phyloP scores from a whole-genome alignment of 2,329 filamentous ascomycete species.

The Falciphora oryzae region DNA sequence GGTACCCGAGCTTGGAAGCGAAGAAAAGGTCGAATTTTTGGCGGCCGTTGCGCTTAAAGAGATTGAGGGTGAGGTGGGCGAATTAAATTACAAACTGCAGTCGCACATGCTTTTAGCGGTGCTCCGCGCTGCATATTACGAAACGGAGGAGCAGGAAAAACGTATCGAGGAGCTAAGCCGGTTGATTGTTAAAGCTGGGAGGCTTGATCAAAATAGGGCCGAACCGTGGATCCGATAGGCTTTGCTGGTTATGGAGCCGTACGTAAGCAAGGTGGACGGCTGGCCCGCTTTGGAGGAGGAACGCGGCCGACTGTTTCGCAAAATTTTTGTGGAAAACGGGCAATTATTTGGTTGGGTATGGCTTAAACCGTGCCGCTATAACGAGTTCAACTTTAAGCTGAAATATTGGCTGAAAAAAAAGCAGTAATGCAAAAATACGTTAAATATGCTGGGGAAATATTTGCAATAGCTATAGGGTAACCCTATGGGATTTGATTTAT shows the following conservation, averaged over 20 bases:
- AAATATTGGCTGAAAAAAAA: too few relatives aligned
- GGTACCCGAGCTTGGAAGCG: background rate
- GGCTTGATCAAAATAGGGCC: background rate
- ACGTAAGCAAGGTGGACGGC: background rate
- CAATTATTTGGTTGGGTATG: background rate
- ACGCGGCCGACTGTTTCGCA: background rate
- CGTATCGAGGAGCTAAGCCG: background rate
- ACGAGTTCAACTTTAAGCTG: background rate
- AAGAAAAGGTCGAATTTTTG: background rate
- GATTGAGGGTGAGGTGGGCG: background rate
- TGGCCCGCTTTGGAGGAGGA: background rate
- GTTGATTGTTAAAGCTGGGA: background rate
- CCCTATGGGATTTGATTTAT: too few relatives aligned
- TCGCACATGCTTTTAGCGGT: background rate
- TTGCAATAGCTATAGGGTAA: too few relatives aligned
- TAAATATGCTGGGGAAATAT: too few relatives aligned
- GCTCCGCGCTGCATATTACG: background rate
- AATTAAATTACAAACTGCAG: background rate
- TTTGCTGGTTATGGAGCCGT: background rate
- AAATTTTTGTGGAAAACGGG: conserved; percentile 1
- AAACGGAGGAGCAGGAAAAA: background rate
- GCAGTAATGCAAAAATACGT: too few relatives aligned
- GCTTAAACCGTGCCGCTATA: background rate
- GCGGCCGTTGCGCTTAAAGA: background rate
- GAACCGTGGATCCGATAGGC: conserved; percentile 1